phyloP scores from a whole-genome alignment of 2,329 filamentous ascomycete species.

The Botrytis elliptica region DNA sequence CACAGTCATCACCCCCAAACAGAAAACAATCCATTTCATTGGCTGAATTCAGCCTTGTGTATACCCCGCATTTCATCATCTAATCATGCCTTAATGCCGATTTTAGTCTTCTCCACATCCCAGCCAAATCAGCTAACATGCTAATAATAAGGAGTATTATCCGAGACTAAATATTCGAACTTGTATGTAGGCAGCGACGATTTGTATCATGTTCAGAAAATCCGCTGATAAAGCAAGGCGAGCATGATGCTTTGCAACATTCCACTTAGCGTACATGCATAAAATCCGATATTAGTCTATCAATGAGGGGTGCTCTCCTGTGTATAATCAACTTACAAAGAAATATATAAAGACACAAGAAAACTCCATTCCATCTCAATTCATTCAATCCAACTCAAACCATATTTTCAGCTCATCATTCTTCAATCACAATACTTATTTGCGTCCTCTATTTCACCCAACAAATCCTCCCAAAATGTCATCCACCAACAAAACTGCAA shows the following conservation, averaged over 20 bases:
- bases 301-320: neutral
- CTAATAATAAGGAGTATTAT: neutral
- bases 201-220: neutral
- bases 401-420: neutral
- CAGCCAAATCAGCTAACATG: neutral
- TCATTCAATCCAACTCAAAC: neutral
- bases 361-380: neutral
- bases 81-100: constrained; percentile 9
- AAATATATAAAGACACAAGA: neutral
- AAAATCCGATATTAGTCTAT: neutral
- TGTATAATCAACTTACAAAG: neutral
- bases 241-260: neutral
- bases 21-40: neutral
- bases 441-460: neutral
- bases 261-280: neutral
- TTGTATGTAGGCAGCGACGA: too few relatives aligned
- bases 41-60: neutral
- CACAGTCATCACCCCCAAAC: neutral
- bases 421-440: neutral
- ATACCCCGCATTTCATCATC: neutral
- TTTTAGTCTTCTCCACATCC: neutral
- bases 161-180: neutral
- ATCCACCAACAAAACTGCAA: constrained; percentile 25
- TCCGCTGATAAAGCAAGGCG: neutral
- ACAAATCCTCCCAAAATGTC: neutral